Evolutionary conservation across 1,284 basidiomycete genomes (phyloP).

Genomic region (Puccinia coronata): DNA sequence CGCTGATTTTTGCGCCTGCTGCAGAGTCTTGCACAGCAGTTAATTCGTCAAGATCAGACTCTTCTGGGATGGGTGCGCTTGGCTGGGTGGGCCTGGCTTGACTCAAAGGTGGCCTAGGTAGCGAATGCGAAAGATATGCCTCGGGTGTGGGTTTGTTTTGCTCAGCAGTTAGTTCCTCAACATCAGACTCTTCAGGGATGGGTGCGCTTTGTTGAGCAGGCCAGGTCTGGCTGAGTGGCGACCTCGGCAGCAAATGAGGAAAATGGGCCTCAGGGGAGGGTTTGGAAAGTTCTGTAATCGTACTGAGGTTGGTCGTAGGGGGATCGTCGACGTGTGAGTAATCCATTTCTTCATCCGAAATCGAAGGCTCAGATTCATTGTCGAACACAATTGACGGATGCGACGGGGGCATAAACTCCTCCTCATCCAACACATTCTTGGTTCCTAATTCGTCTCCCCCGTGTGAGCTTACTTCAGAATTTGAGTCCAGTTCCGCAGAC

Average conservation of each 20-base stretch:
- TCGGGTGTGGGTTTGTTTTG: too few species aligned
- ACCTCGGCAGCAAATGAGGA: not conserved
- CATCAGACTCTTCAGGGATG: not conserved
- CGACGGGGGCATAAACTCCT: not conserved
- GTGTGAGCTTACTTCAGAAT: not conserved
- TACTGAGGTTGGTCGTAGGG: constrained; percentile 5
- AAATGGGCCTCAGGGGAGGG: not conserved
- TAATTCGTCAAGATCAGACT: not conserved
- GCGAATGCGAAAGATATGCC: too few species aligned
- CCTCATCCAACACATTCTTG: not conserved
- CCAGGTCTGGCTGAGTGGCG: not conserved
- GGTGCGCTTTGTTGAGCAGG: not conserved
- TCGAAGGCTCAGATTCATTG: not conserved
- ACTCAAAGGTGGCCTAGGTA: too few species aligned
- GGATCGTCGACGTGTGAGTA: not conserved
- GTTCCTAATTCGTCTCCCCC: not conserved
- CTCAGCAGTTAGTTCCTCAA: too few species aligned
- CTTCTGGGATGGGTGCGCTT: too few species aligned
- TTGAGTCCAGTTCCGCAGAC: not conserved
- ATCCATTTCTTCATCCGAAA: not conserved
- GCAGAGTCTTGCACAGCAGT: too few species aligned
- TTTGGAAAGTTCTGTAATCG: constrained; percentile 1
- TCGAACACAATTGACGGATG: not conserved
- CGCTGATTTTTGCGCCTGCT: not conserved
- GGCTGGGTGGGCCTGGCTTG: too few species aligned